Base-by-base conservation (phyloP, 768 basidiomycete species). In the Daedalea quercina region DNA sequence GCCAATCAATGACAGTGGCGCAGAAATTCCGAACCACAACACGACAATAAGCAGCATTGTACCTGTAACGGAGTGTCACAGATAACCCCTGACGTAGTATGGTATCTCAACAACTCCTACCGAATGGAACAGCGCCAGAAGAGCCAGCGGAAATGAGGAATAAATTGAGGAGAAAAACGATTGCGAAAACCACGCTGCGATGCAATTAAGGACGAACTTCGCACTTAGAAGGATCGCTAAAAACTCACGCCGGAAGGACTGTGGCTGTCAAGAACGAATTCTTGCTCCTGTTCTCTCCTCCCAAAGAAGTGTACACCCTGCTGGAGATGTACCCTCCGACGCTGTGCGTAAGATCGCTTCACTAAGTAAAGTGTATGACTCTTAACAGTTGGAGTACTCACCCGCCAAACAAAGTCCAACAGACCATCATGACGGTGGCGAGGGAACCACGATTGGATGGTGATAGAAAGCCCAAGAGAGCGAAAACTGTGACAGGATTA, bases 61-160 rank as follows among this genome's bases (percentile, higher is more conserved):
- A 44, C 85, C 87, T 89, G 42, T 24, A 52, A 45, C n/a, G n/a
- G n/a, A n/a, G 19, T 35, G 11, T 31, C 4, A 20, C 24, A 4
- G 9, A 26, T 24, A 31, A 41, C 42, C 17, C 25, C 15, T 17
- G 3, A 37, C 24, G 15, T 22, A 53, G 26, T 25, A n/a, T 35
- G 56, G 26, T 22, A n/a, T n/a, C 26, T 22, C 31, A 20, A 15
- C 60, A 55, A 19, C 17, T 23, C 73, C 51, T 59, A 83, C 94
- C 91, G 66, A 97, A 95, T 3, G 95, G 95, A 41, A 99, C 92
- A 11, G 95, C 95, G 9, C 95, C 95, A 4, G 94, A 95, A 1
- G 94, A 94, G 3, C 84, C 84, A 15, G 89, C 86, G 2, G 78
- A 71, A 52, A 97, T 73, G 22, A 98, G 81, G 76, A 94, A 90